Base-by-base conservation (phyloP, 129 eudicot genomes). In the Kitagawia praeruptora region DNA sequence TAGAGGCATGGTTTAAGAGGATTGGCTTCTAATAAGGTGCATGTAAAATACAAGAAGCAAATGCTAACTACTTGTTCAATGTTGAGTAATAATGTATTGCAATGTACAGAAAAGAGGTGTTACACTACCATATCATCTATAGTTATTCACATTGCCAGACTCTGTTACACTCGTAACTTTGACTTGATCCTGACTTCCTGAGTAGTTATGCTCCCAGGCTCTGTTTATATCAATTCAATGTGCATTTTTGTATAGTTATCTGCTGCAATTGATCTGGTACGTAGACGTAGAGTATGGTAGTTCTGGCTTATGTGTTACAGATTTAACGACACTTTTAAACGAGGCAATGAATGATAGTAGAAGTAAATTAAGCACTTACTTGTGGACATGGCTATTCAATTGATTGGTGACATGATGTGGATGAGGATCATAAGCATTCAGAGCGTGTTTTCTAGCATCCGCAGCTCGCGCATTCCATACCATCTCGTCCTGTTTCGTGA, bases 391-490 rank as follows among this genome's bases (percentile, higher is more conserved):
- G 5, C 42, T 38, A 76, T 89, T 89, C 39, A 87, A 40, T 74
- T 85, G 74, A 83, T 83, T 61, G 14, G 66, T 9, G 78, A 87
- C 87, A 6, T 64, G 41, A 6, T 38, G 37, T 3, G 93, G 91
- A 72, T 84, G 56, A 44, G 89, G 79, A 40, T 84, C 54, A 78
- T 82, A 89, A 31, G 88, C 87, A 67, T 40, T n/a, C 1, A 40
- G 48, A 45, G 88, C 84, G 13, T 70, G 81, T 47, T 63, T 72
- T 75, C 72, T 76, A n/a, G 94, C 94, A 15, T 85, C 74, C 16
- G 42, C 70, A 16, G 83, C 82, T 34, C 88, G 86, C 56, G 79
- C 42, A 61, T 38, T 51, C 94, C 94, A 89, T 12, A 79, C 79
- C 28, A 11, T 13, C 40, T 80, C 81, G 49, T 83, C 87, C 4